These are phyloP conservation scores for Passiflora organensis DNA, from an alignment of 345 rosid species.

Conservation along the genomic window DNA sequence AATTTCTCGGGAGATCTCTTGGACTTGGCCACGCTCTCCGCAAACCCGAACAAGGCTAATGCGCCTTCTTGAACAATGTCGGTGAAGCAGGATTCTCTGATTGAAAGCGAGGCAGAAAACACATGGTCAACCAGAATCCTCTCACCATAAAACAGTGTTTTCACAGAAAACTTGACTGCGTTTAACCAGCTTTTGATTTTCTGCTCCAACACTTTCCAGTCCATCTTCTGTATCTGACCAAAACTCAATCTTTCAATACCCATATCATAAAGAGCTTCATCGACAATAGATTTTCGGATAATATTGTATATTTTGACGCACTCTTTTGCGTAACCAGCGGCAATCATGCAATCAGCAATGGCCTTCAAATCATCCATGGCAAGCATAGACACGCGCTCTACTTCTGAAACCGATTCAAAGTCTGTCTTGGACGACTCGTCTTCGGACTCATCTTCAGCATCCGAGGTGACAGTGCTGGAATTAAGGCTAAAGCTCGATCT, in stretches of 20 bases:
- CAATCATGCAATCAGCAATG: conserved; percentile 72
- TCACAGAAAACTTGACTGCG: conserved; percentile 53
- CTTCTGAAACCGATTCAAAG: conserved; percentile 9
- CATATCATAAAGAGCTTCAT: conserved; percentile 55
- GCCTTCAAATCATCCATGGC: conserved; percentile 55
- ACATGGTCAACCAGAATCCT: conserved; percentile 63
- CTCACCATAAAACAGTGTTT: conserved; percentile 56
- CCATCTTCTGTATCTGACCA: conserved; percentile 47
- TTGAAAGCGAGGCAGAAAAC: conserved; percentile 37
- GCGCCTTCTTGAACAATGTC: conserved; percentile 55
- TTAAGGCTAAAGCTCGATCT: conserved; percentile 3
- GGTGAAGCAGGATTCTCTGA: conserved; percentile 52
- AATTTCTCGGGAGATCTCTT: conserved; percentile 66
- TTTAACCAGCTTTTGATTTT: conserved; percentile 63
- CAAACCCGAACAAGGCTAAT: conserved; percentile 51
- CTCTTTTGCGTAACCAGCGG: conserved; percentile 70
- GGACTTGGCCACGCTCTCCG: conserved; percentile 54
- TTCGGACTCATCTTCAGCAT: conserved; percentile 11
- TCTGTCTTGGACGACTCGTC: conserved; percentile 8
- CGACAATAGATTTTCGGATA: conserved; percentile 57
- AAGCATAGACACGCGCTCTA: conserved; percentile 9
- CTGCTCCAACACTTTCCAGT: conserved; percentile 46
- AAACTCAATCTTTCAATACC: conserved; percentile 46
- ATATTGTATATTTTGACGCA: conserved; percentile 51
- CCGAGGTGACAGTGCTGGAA: conserved; percentile 1